Conservation (phyloP, 2,329 filamentous ascomycete genomes). For the Stagonosporopsis vannaccii region DNA sequence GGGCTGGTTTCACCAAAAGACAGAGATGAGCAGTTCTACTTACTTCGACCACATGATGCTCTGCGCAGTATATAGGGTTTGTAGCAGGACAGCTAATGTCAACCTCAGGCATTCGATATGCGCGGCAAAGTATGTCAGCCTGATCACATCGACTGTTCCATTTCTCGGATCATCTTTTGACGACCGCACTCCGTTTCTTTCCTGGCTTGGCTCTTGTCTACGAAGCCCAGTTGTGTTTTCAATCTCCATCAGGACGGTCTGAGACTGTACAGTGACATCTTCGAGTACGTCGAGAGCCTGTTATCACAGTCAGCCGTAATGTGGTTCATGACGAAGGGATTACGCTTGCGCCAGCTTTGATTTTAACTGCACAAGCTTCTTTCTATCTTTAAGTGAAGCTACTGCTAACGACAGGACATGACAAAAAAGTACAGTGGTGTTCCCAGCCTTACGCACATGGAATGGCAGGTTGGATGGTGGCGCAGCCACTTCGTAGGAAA, state of each 20-base stretch:
- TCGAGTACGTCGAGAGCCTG: constrained; percentile 45
- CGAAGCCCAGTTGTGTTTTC: constrained; percentile 29
- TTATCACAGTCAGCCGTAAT: not conserved
- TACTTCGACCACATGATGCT: constrained; percentile 50
- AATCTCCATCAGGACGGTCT: constrained; percentile 38
- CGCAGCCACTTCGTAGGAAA: not conserved
- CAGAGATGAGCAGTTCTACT: constrained; percentile 3
- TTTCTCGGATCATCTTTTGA: not conserved
- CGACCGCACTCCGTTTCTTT: constrained; percentile 3
- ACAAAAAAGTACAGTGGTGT: not conserved
- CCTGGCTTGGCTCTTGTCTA: constrained; percentile 7
- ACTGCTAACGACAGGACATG: not conserved
- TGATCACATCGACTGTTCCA: constrained; percentile 14
- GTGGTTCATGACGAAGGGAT: too few relatives aligned
- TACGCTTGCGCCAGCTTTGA: not conserved
- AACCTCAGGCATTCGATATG: constrained; percentile 46
- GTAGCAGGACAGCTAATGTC: constrained; percentile 49
- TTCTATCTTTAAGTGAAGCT: not conserved
- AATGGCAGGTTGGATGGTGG: not conserved
- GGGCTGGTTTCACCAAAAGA: not conserved
- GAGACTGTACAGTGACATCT: constrained; percentile 44
- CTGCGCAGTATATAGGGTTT: constrained; percentile 49
- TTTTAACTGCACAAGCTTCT: not conserved
- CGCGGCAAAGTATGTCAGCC: constrained; percentile 41
- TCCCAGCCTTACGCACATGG: not conserved